Evolutionary conservation across 2,329 filamentous ascomycete genomes (phyloP), one percentile per base, ranked within the genome.

Genomic region (Coleophoma crateriformis): DNA sequence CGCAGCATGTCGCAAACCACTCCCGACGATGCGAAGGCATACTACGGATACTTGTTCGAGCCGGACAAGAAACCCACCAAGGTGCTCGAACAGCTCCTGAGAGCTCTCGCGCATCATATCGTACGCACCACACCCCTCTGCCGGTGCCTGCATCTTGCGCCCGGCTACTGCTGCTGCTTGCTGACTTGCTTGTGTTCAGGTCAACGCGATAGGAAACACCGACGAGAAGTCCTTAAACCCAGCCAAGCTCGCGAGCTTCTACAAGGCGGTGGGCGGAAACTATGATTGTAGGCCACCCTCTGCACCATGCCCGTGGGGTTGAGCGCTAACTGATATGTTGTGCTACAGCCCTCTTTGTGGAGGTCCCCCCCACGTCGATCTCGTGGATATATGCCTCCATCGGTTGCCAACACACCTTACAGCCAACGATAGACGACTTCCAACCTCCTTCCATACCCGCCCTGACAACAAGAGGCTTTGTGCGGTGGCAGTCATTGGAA

Each of bases 401-500:
- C 46, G 94, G 92, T 58, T 96, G 92, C 66, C 87, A 90, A 60
- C 92, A 97, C 69, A 84, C 83, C 45, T 76, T 97, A 27, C 88
- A 95, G 58, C 89, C 89, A 1, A 81, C 81, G 1, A 67, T 68
- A 44, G 79, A 82, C 37, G 81, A 88, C 54, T 96, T 88, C 65
- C 79, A 78, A 3, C 74, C 84, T 1, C 94, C 92, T 0, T 83
- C 79, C 0, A 79, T 96, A 39, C 94, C 94, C 0, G 88, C 90
- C 13, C 72, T 99, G 49, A 95, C 92, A 34, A 75, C 79, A 0
- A 81, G 82, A 61, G 94, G 94, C 38, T 99, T 95, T 67, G 88
- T 92, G 40, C 84, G 89, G 65, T 99, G 92, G 92, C 87, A 96
- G 71, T 90, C 88, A 0, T 87, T 97, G 49, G 90, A 97, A 70